Evolutionary conservation across 805 yeast genomes (phyloP), one percentile per base, ranked within the genome.

Genomic region (Metschnikowia hibisci): DNA sequence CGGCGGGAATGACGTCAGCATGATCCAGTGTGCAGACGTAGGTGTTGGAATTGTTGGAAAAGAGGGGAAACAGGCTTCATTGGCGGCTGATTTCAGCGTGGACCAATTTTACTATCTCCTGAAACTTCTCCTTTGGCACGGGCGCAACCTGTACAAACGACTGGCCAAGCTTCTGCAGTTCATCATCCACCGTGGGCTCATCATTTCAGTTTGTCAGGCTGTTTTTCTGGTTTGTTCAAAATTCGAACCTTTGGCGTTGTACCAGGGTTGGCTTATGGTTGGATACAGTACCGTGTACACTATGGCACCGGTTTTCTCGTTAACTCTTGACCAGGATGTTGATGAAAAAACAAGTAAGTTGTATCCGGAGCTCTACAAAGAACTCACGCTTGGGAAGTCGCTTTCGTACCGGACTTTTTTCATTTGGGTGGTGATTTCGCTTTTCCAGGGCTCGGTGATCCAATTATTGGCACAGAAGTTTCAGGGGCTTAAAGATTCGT

Each of bases 11-110:
- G 99, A 93, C 65, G 99, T 93, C 27, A 86, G 95, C 55, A 93
- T 93, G 99, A 93, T 93, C 52, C 99, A 93, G 66, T 84, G 95
- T 52, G 99, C 99, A 0, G 96, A 95, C 68, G 96, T 93, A 8
- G 99, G 99, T 46, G 96, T 93, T 23, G 99, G 99, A 44, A 93
- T 93, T 52, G 99, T 93, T 15, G 99, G 99, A 29, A 93, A 93
- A 63, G 99, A 93, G 62, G 99, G 99, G 28, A 84, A 84, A 50
- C 99, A 93, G 63, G 99, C 99, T 0, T 88, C 96, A 0, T 70
- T 93, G 41, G 96, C 98, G 4, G 98, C 99, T 0, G 99, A 93
- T 63, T 93, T 91, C 65, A 87, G 96, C 13, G 81, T 93, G 39
- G 83, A 88, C 26, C 96, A 90, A 65, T 93, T 93, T 62, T 87